phyloP scores from a whole-genome alignment of 2,329 filamentous ascomycete genomes.

The Teratosphaeria pseudoeucalypti region DNA sequence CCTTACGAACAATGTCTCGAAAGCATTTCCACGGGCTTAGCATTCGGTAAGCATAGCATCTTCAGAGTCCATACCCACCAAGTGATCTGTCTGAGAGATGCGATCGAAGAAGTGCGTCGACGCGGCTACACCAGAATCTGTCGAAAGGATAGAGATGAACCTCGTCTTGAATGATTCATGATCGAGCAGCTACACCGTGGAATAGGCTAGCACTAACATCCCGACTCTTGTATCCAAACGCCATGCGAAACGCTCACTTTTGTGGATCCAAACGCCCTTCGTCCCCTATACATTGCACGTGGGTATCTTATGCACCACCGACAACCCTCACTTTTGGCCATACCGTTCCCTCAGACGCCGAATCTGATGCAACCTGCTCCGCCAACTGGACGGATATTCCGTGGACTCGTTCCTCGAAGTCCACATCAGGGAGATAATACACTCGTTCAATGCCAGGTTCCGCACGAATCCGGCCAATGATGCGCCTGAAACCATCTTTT shows the following conservation, averaged over 20 bases:
- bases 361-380: constrained; percentile 75
- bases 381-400: constrained; percentile 73
- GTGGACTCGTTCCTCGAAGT: constrained; percentile 51
- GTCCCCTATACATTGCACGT: not conserved
- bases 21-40: too few relatives aligned
- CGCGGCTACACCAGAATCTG: too few relatives aligned
- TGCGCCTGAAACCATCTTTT: constrained; percentile 76
- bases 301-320: constrained; percentile 3
- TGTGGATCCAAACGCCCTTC: not conserved
- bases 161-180: too few relatives aligned
- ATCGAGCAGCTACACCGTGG: too few relatives aligned
- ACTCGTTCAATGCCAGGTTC: constrained; percentile 82
- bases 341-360: constrained; percentile 62
- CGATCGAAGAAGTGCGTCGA: too few relatives aligned
- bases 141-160: too few relatives aligned
- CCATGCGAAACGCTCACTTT: not conserved
- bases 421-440: constrained; percentile 91
- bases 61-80: too few relatives aligned
- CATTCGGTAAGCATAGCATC: too few relatives aligned
- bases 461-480: constrained; percentile 79
- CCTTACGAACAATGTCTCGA: too few relatives aligned
- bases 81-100: too few relatives aligned
- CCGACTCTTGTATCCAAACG: not conserved
- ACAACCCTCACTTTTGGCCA: not conserved
- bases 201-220: not conserved